These are phyloP conservation scores for Chlorella sp. DNA, from an alignment of 139 green algal genomes.

Conservation along the genomic window DNA sequence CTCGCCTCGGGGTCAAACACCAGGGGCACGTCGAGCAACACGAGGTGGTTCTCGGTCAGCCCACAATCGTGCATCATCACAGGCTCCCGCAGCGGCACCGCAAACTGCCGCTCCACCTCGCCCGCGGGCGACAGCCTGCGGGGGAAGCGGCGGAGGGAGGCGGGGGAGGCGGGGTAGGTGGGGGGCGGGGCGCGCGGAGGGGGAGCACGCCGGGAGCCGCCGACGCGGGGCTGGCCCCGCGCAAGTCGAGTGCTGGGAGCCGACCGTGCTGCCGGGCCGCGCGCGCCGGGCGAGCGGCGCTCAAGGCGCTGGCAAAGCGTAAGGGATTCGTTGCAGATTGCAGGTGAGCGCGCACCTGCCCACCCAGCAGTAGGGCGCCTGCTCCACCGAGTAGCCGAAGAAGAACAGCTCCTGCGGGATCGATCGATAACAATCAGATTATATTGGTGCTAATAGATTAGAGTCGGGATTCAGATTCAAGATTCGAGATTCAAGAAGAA, in stretches of 20 bases:
- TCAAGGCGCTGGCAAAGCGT: no score
- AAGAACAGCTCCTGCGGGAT: slow-evolving; percentile 33
- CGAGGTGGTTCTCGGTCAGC: slow-evolving; percentile 64
- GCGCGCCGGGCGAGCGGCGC: no score
- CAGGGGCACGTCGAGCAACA: slow-evolving; percentile 79
- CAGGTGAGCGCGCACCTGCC: no score
- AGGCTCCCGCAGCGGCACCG: slow-evolving; percentile 26
- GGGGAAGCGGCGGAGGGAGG: not conserved
- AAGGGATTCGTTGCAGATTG: no score
- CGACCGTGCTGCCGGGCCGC: no score
- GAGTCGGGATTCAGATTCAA: no score
- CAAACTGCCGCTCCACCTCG: slow-evolving; percentile 17
- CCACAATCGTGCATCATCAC: slow-evolving; percentile 88
- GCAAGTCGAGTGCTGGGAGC: no score
- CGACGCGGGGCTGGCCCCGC: not conserved
- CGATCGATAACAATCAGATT: no score
- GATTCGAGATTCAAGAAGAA: no score
- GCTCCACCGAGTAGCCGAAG: slow-evolving; percentile 53
- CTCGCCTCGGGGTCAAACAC: slow-evolving; percentile 58
- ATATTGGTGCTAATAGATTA: no score
- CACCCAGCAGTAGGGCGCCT: not conserved
- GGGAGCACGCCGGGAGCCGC: not conserved
- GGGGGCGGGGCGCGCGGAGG: not conserved
- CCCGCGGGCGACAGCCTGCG: slow-evolving; percentile 36
- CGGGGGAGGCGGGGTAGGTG: not conserved